Evolutionary conservation across 1,139 yeast species (phyloP), one percentile per base, ranked within the genome.

Genomic region (Kluyveromyces sp.): DNA sequence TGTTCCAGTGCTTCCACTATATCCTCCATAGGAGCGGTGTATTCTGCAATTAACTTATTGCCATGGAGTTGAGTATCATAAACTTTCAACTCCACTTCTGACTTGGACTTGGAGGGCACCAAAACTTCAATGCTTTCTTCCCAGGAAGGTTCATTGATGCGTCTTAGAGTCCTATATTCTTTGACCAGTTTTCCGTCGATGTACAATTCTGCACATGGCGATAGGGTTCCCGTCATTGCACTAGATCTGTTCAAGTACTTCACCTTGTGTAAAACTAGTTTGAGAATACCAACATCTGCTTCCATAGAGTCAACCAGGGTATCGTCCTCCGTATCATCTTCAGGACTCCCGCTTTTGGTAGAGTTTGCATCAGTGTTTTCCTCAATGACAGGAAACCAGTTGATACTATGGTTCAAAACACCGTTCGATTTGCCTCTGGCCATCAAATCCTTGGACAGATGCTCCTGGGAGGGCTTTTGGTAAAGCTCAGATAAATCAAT

Each of bases 81-180:
- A 26, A 83, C 68, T 29, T 77, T 60, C 16, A 83, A 66, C 52
- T 71, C 74, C 32, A 83, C 55, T 33, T 68, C 67, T 12, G 87
- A 73, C 36, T 66, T 67, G 1, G 80, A 69, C 57, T 80, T 83
- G 39, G 80, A 75, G 12, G 79, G 74, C 33, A 83, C 66, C 50
- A 83, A 68, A 4, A 76, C 59, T 62, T 83, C 94, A 46, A 78
- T 65, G 18, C 73, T 62, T 54, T 78, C 78, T 50, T 78, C 80
- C 81, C 84, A 83, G 13, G 78, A 67, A 15, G 94, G 94, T 54
- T 79, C 85, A 55, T 82, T 83, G 15, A 78, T 73, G 57, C 77
- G 75, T 57, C 78, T 78, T 57, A 82, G 68, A 33, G 73, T 73
- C 69, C 92, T 78, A 48, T 79, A 75, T 4, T 65, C 65, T 54